Base-by-base conservation (phyloP, 208 protist genomes). In the Balamuthia mandrillaris region DNA sequence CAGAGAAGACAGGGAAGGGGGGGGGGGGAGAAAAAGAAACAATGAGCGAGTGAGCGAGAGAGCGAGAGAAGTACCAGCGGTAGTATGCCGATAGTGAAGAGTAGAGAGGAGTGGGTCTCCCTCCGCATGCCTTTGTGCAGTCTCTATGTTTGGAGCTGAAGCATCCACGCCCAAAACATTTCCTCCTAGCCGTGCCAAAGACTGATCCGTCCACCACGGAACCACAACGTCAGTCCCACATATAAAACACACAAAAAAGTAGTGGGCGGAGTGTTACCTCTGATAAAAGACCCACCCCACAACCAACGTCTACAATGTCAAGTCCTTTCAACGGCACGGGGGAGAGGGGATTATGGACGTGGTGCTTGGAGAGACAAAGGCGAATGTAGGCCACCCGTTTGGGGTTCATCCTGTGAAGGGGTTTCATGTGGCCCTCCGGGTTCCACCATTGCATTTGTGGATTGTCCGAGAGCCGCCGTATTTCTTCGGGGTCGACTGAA, bases 401-500 rank as follows among this genome's bases (percentile, higher is more conserved):
- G 45, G 95, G 96, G 88, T 98, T 98, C 78, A 98, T 93, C 61
- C 92, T 84, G 86, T 97, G 95, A 31, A 98, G 84, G 12, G 95
- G 94, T 56, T 95, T 95, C 37, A 98, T 91, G 3, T 93, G 86
- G 0, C 96, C 95, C 33, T 89, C 51, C 1, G 92, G 90, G 84
- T 96, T 86, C 95, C 95, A 97, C 96, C 96, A 97, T 29, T 37
- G 70, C 42, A 79, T 31, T 14, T 37, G 70, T 18, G 27, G 45
- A 27, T 47, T 79, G 9, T 79, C 70, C 6, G 70, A 79, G 0
- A 79, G 70, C 44, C 70, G 41, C 33, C 21, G 31, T 16, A 79
- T 37, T 27, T 79, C 70, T 5, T 60, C 70, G 4, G 0, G 33
- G 49, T 79, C 70, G 24, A 79, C 70, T 4, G n/a, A n/a, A n/a